Percentiles rank a stretch among this genome's conserved stretches.
Conservation (phyloP, 305 asterid genomes). For the Rubia tinctorum region DNA sequence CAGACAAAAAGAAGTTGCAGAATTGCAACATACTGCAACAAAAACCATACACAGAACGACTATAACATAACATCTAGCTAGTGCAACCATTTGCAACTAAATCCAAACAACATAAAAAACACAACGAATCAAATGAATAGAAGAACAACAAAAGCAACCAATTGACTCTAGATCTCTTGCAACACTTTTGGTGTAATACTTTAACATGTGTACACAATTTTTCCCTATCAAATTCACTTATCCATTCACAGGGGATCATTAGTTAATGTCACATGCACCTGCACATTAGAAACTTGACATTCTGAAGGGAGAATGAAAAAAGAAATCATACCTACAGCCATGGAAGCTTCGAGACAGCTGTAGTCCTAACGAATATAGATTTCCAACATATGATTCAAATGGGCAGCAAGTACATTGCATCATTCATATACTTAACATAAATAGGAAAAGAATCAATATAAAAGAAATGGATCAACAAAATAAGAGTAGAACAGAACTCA, state of each 20-base stretch:
- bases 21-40: slow-evolving; percentile 1
- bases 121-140: neutral
- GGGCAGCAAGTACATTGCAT: slow-evolving; percentile 59
- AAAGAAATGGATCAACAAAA: neutral
- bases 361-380: slow-evolving; percentile 45
- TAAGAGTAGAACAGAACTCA: neutral
- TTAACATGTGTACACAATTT: too few species aligned
- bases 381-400: slow-evolving; percentile 85
- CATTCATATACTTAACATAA: neutral
- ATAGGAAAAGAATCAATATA: neutral
- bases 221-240: neutral
- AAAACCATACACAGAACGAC: neutral
- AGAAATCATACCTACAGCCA: slow-evolving; percentile 62
- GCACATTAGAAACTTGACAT: neutral
- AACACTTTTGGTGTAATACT: too few species aligned
- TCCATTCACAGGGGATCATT: too few species aligned
- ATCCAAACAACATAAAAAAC: slow-evolving; percentile 10
- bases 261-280: too few species aligned
- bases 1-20: slow-evolving; percentile 8
- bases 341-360: slow-evolving; percentile 62
- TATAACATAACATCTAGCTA: neutral
- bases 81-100: slow-evolving; percentile 14
- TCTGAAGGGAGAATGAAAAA: slow-evolving; percentile 1
- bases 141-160: neutral
- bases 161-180: too few species aligned